Evolutionary conservation across 225 moss, liverwort and hornwort species (phyloP).

Genomic region (Polytrichum formosum): DNA sequence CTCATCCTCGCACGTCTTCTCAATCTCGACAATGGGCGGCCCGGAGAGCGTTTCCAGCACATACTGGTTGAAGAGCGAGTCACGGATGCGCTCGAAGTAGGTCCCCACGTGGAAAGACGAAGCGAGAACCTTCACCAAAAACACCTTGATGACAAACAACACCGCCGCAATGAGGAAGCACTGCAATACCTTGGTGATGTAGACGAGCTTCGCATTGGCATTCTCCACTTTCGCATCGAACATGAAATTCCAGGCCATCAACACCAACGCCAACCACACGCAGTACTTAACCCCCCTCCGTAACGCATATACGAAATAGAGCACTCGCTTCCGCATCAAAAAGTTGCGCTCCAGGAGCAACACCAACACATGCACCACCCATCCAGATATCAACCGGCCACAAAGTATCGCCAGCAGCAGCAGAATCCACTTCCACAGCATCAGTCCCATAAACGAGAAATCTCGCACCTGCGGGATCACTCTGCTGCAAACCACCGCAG

Average conservation of each 20-base stretch:
- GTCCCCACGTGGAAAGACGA: slow-evolving; percentile 87
- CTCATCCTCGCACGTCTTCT: slow-evolving; percentile 63
- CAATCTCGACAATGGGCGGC: slow-evolving; percentile 58
- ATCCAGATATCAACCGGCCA: slow-evolving; percentile 79
- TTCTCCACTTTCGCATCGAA: slow-evolving; percentile 61
- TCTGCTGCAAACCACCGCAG: slow-evolving; percentile 42
- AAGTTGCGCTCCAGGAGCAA: slow-evolving; percentile 78
- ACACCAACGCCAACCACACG: slow-evolving; percentile 80
- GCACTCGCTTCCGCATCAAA: slow-evolving; percentile 75
- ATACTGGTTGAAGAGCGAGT: slow-evolving; percentile 87
- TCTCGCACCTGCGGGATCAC: slow-evolving; percentile 14
- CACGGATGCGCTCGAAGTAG: slow-evolving; percentile 94
- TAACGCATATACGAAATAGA: slow-evolving; percentile 87
- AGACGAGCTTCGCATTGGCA: slow-evolving; percentile 45
- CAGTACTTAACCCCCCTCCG: slow-evolving; percentile 78
- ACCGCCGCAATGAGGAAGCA: slow-evolving; percentile 71
- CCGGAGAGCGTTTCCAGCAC: slow-evolving; percentile 78
- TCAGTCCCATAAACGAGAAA: slow-evolving; percentile 40
- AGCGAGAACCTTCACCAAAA: slow-evolving; percentile 80
- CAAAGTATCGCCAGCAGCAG: slow-evolving; percentile 68
- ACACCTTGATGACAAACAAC: slow-evolving; percentile 64
- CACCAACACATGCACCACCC: slow-evolving; percentile 56
- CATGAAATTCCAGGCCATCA: slow-evolving; percentile 87
- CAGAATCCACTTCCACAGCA: slow-evolving; percentile 82
- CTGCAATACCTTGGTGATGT: slow-evolving; percentile 69